Evolutionary conservation across 2,329 filamentous ascomycete species (phyloP).

Genomic region (Epichloe hybrida): DNA sequence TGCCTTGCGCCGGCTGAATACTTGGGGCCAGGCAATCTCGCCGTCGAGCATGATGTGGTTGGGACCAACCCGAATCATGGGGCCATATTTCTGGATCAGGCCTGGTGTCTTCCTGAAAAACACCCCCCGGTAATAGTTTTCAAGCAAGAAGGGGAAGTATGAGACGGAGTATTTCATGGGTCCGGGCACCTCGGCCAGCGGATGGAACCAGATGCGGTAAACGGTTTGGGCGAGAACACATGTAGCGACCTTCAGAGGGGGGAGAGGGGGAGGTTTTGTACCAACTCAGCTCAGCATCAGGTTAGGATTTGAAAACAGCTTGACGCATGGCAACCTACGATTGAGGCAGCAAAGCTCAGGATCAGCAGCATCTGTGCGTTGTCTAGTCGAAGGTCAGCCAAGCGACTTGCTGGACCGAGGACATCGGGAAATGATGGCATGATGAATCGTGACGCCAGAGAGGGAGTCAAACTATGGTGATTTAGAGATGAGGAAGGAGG

Average conservation of each 20-base stretch:
- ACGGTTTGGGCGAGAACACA: constrained; percentile 5
- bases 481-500: too few relatives aligned
- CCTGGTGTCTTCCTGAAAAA: constrained; percentile 9
- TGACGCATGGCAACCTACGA: neutral
- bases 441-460: neutral
- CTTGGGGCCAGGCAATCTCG: constrained; percentile 20
- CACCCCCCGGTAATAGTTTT: constrained; percentile 8
- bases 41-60: constrained; percentile 24
- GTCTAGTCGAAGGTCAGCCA: neutral
- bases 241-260: neutral
- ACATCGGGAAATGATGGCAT: neutral
- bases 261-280: too few relatives aligned
- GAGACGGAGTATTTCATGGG: constrained; percentile 12
- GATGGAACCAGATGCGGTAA: constrained; percentile 17
- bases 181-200: constrained; percentile 17
- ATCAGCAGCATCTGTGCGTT: neutral
- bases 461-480: too few relatives aligned
- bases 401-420: neutral
- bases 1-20: constrained; percentile 15
- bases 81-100: constrained; percentile 16
- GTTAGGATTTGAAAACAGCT: neutral
- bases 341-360: neutral
- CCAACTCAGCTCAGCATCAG: neutral
- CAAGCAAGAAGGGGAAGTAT: constrained; percentile 9
- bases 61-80: constrained; percentile 28